Conservation (phyloP, 495 filamentous ascomycete genomes). For the Neurospora pannonica region DNA sequence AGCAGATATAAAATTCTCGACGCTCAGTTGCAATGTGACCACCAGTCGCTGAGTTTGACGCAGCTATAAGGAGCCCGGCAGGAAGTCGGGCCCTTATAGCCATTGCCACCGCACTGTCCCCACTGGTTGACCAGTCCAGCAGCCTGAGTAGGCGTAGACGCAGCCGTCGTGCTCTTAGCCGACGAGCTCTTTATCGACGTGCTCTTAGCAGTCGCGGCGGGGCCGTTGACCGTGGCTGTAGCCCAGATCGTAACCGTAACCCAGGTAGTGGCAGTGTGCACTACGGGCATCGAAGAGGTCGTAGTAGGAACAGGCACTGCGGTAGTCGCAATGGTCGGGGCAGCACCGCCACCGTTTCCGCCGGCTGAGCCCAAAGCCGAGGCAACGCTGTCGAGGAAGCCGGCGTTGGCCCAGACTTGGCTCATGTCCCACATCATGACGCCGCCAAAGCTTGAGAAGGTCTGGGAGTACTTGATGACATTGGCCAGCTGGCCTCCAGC, state of each 20-base stretch:
- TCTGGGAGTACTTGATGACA: slow-evolving; percentile 42
- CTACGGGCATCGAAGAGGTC: slow-evolving; percentile 10
- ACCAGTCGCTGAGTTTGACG: slow-evolving; percentile 16
- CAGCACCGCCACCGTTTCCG: not conserved
- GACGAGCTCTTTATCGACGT: not conserved
- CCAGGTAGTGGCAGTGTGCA: slow-evolving; percentile 1
- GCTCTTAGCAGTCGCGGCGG: not conserved
- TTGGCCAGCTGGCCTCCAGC: slow-evolving; percentile 31
- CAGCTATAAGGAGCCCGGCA: slow-evolving; percentile 30
- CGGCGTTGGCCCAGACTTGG: slow-evolving; percentile 49
- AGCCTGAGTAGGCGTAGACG: not conserved
- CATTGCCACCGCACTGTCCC: slow-evolving; percentile 32
- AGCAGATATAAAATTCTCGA: not conserved
- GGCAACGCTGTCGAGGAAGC: slow-evolving; percentile 42
- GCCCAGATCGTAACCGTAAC: not conserved
- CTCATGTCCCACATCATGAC: slow-evolving; percentile 67
- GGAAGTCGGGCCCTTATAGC: slow-evolving; percentile 27
- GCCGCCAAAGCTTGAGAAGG: slow-evolving; percentile 54
- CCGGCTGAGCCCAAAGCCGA: slow-evolving; percentile 12
- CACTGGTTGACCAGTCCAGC: slow-evolving; percentile 23
- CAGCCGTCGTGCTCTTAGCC: not conserved
- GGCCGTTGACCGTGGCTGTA: not conserved
- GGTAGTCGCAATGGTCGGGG: not conserved
- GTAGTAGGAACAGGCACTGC: slow-evolving; percentile 3
- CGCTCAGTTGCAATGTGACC: slow-evolving; percentile 25